Evolutionary conservation across 2,329 filamentous ascomycete genomes (phyloP).

Genomic region (Graphiopsis chlorocephala): DNA sequence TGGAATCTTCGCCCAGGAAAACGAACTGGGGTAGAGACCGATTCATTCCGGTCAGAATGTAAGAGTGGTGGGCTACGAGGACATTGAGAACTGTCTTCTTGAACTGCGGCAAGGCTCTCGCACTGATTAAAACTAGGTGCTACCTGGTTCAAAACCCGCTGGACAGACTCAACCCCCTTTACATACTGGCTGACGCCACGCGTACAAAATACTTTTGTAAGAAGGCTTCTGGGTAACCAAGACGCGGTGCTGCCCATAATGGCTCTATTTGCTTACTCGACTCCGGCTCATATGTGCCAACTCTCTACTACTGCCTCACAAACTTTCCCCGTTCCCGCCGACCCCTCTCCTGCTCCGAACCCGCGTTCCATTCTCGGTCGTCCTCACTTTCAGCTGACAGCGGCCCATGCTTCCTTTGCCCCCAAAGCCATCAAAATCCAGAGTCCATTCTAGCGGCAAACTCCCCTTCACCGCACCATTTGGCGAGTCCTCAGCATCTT

Average conservation of each 20-base stretch:
- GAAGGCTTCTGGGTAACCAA: background rate
- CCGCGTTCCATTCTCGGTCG: slow-evolving; percentile 26
- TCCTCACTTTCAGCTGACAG: slow-evolving; percentile 41
- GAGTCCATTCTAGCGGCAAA: slow-evolving; percentile 42
- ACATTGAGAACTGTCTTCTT: background rate
- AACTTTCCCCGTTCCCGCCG: slow-evolving; percentile 27
- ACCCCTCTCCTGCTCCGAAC: slow-evolving; percentile 23
- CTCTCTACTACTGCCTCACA: slow-evolving; percentile 16
- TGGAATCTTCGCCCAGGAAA: background rate
- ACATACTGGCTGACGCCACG: background rate
- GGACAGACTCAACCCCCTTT: background rate
- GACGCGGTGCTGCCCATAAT: background rate
- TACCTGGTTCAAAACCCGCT: background rate
- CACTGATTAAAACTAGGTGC: background rate
- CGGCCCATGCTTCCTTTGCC: slow-evolving; percentile 41
- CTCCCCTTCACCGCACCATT: slow-evolving; percentile 34
- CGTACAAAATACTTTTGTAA: background rate
- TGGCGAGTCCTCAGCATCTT: slow-evolving; percentile 35
- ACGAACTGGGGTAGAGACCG: too few species aligned
- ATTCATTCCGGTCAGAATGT: background rate
- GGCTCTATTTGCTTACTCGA: background rate
- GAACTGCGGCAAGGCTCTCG: background rate
- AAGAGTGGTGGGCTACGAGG: background rate
- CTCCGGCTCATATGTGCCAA: background rate
- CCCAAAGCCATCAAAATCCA: slow-evolving; percentile 41